These are phyloP conservation scores for Ophiostoma sp. DNA, from an alignment of 2,329 filamentous ascomycete species.

Conservation along the genomic window DNA sequence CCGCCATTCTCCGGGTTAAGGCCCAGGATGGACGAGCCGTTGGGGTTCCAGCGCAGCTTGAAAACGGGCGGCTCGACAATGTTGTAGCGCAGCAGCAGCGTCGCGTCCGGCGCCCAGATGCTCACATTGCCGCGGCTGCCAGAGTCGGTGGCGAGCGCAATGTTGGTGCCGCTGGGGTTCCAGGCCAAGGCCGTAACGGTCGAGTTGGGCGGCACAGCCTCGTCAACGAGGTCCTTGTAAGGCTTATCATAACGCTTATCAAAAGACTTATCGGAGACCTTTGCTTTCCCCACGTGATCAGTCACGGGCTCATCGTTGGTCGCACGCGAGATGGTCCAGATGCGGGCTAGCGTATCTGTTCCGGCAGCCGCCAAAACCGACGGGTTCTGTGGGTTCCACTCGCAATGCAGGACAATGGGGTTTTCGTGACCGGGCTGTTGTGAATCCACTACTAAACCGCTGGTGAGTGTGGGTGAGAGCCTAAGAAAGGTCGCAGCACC, in stretches of 20 bases:
- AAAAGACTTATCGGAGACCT: conserved; percentile 30
- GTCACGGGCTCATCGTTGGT: conserved; percentile 43
- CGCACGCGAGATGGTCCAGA: conserved; percentile 57
- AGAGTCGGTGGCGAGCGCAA: conserved; percentile 55
- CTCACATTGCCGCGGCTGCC: conserved; percentile 50
- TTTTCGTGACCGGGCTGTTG: conserved; percentile 39
- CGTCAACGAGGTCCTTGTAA: conserved; percentile 48
- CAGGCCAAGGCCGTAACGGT: conserved; percentile 57
- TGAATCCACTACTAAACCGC: conserved; percentile 30
- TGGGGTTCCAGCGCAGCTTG: conserved; percentile 57
- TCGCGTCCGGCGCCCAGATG: conserved; percentile 53
- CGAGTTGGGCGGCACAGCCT: conserved; percentile 47
- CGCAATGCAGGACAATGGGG: conserved; percentile 61
- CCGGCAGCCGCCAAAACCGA: conserved; percentile 62
- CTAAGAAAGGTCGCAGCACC: conserved; percentile 57
- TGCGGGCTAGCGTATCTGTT: conserved; percentile 64
- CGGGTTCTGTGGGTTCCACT: conserved; percentile 62
- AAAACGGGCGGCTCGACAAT: conserved; percentile 57
- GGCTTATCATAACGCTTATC: conserved; percentile 31
- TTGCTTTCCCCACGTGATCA: conserved; percentile 36
- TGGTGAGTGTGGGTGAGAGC: conserved; percentile 39
- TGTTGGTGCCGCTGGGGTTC: conserved; percentile 51
- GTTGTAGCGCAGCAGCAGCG: conserved; percentile 49
- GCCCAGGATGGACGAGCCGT: conserved; percentile 50
- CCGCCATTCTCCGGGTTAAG: conserved; percentile 53